Evolutionary conservation across 208 protist genomes (phyloP).

Genomic region (Trichomonas gallinae): DNA sequence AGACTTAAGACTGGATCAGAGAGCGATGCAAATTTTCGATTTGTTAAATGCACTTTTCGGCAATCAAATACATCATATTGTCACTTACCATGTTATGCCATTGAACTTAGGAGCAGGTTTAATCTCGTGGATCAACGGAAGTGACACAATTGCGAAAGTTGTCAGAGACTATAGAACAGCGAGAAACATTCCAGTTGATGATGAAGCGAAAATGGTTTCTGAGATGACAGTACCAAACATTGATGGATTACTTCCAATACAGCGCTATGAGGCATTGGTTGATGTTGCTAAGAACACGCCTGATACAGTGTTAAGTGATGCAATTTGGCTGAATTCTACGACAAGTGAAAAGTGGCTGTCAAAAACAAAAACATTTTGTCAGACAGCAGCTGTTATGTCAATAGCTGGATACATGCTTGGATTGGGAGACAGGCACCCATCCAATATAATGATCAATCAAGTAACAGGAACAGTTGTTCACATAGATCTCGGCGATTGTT

Average conservation of each 20-base stretch:
- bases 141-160: not conserved
- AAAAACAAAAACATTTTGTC: not conserved
- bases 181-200: no score
- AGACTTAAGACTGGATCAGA: not conserved
- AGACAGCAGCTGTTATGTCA: not conserved
- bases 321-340: not conserved
- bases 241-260: not conserved
- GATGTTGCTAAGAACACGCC: not conserved
- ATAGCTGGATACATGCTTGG: not conserved
- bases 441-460: not conserved
- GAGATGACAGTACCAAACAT: not conserved
- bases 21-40: conserved; percentile 15
- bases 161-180: not conserved
- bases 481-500: conserved; percentile 24
- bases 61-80: not conserved
- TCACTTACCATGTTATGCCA: not conserved
- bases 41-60: not conserved
- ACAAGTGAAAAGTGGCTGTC: not conserved
- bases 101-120: not conserved
- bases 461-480: not conserved
- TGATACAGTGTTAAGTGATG: not conserved
- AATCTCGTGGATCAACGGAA: not conserved
- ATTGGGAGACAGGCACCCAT: conserved; percentile 21
- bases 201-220: not conserved
- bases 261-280: not conserved